Evolutionary conservation across 352 stramenopile species (phyloP), one percentile per base, ranked within the genome.

Genomic region (Pythium myriotylum): DNA sequence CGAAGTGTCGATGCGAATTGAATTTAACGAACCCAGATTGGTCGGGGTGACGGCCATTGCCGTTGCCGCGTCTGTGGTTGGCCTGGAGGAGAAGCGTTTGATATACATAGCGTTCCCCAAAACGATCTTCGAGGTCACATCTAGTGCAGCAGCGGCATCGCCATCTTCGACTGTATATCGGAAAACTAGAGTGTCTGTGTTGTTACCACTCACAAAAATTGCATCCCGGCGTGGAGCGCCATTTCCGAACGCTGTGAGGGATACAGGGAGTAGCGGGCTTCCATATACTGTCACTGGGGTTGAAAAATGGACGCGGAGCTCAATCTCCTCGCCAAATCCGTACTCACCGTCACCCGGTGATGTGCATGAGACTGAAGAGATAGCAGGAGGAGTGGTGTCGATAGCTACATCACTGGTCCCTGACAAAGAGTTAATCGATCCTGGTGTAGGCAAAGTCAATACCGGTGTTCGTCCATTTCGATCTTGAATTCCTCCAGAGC

Each of bases 321-420:
- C 65, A 23, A 95, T 81, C 2, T 76, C 59, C 62, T 95, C 83
- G 0, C 85, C 81, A 7, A 62, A 66, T 13, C 86, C 86, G 23
- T 84, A 95, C 26, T 92, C 81, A 4, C 85, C 86, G 43, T 89
- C 62, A 1, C 84, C 84, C 26, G 85, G 81, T 0, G 56, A 67
- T 3, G 48, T 26, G 42, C 74, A 90, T 1, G 54, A 74, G 8
- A 95, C 73, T 0, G 75, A 82, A 2, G 65, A 62, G 41, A 95
- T 87, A 1, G 62, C 39, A n/a, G 86, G 86, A 0, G 81, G 56
- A 4, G 81, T 89, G 14, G 85, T 91, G 41, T 94, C 74, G 41
- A 95, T 90, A 2, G 79, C 59, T 4, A 94, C 72, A 35, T 54
- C 68, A 39, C 77, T 90, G 9, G 72, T 83, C 23, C 73, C 74